Percentiles rank a stretch among this genome's conserved stretches.
Conservation (phyloP, 164 flowering plant genomes). For the Protea cynaroides region DNA sequence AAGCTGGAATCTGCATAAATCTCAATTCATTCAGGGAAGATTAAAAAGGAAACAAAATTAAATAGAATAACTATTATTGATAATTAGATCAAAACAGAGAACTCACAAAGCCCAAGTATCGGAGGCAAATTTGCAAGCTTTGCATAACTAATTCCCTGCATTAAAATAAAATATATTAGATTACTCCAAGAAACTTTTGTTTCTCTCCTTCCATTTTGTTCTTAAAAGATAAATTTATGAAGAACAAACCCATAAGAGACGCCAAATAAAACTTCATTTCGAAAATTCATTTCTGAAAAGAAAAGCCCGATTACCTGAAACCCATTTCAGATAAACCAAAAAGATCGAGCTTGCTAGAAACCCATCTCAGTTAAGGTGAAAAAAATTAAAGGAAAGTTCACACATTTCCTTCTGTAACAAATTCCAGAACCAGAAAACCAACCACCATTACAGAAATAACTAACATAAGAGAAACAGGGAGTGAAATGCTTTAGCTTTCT, state of each 20-base stretch:
- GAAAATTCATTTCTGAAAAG: neutral
- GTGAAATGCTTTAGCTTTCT: neutral
- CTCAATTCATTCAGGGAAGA: neutral
- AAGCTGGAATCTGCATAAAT: slow-evolving; percentile 55
- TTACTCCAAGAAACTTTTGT: neutral
- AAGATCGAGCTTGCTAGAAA: neutral
- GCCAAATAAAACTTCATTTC: too few relatives aligned
- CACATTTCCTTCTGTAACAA: too few relatives aligned
- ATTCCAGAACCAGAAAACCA: too few relatives aligned
- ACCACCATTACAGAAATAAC: too few relatives aligned
- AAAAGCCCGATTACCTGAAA: neutral
- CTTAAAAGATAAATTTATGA: too few relatives aligned
- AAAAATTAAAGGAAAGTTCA: too few relatives aligned
- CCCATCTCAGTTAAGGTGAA: neutral
- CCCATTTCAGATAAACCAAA: too few relatives aligned
- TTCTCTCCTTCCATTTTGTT: too few relatives aligned
- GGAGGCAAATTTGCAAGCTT: slow-evolving; percentile 63
- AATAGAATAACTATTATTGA: neutral
- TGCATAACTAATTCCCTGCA: slow-evolving; percentile 65
- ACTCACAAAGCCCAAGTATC: slow-evolving; percentile 58
- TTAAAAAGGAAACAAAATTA: neutral
- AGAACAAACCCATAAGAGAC: too few relatives aligned
- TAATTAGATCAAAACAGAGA: neutral
- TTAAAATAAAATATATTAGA: neutral
- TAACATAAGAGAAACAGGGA: too few relatives aligned